Base-by-base conservation (phyloP, 345 rosid genomes). In the Aquilaria yunnanensis region DNA sequence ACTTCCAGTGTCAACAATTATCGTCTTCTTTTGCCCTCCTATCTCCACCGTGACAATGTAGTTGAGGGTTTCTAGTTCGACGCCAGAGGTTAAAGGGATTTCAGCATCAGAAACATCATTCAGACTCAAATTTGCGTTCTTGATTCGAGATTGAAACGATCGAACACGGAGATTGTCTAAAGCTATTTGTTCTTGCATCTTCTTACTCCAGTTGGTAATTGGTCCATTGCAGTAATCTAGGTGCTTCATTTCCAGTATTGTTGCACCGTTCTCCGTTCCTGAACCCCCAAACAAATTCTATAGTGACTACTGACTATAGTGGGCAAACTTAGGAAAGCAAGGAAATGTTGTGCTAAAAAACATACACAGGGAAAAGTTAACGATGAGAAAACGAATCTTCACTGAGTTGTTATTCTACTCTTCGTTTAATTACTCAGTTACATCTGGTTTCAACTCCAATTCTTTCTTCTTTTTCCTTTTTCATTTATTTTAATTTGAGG, bases 1-100 rank as follows among this genome's bases (percentile, higher is more conserved):
- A 57, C 98, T 93, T 58, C 98, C 98, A 0, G 96, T 93, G 63
- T 93, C 97, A 10, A 86, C 92, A 30, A 93, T 88, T 47, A 88
- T 78, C 29, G 75, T 84, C 85, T 84, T 72, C 32, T 84, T 80
- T 57, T 43, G 61, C 14, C 84, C 83, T 2, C 90, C 96, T 52
- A 93, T 33, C 30, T 75, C 75, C 32, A 93, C 68, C 32, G 81
- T 71, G 51, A 85, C 98, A 12, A 88, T 73, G 82, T 93, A 93
- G 74, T 93, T 90, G 10, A 93, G 68, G 12, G 85, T 84, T 57
- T 81, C 68, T 23, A 90, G 86, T 52, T 72, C 79, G 33, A 78
- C 16, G 50, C 97, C 98, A n/a, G 90, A 85, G 68, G 61, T 66
- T 46, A 88, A 55, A 1, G 98, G 97, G 62, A 85, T 77, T 61